These are phyloP conservation scores for Colletotrichum eleusines DNA, from an alignment of 2,329 filamentous ascomycete species.

Conservation along the genomic window DNA sequence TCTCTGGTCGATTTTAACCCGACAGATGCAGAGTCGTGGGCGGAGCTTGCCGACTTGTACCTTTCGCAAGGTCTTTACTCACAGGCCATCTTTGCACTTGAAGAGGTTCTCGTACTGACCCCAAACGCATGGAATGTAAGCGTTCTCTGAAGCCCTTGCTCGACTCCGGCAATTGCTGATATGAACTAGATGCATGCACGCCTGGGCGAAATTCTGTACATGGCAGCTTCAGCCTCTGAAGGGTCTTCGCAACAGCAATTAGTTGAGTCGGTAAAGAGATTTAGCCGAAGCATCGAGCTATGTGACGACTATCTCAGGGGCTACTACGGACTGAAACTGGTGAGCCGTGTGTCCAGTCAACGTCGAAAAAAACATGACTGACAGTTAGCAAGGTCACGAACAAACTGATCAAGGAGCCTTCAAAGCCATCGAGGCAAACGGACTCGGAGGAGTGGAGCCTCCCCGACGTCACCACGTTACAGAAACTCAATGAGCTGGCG, in stretches of 20 bases:
- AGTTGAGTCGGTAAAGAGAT: constrained; percentile 82
- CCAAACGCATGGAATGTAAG: constrained; percentile 97
- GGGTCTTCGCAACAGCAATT: constrained; percentile 65
- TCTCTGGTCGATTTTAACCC: constrained; percentile 85
- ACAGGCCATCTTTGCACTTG: constrained; percentile 88
- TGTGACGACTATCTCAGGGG: constrained; percentile 93
- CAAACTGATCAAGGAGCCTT: constrained; percentile 59
- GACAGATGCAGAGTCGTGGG: constrained; percentile 93
- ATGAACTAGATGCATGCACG: constrained; percentile 83
- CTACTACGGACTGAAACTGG: constrained; percentile 90
- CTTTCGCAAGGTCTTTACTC: constrained; percentile 80
- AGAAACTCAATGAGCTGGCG: constrained; percentile 78
- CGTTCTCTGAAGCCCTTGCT: constrained; percentile 25
- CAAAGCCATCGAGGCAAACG: constrained; percentile 58
- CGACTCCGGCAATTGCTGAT: constrained; percentile 1
- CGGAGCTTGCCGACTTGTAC: constrained; percentile 91
- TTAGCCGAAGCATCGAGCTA: constrained; percentile 90
- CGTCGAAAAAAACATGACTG: background rate
- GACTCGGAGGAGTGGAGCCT: constrained; percentile 64
- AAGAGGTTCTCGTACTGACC: constrained; percentile 87
- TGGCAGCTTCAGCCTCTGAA: constrained; percentile 67
- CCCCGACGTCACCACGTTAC: constrained; percentile 69
- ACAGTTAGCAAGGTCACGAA: constrained; percentile 58
- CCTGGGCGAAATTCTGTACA: constrained; percentile 84
- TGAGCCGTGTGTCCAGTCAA: constrained; percentile 54